Base-by-base conservation (phyloP, 805 yeast genomes). In the Saccharomycopsis javanensis region DNA sequence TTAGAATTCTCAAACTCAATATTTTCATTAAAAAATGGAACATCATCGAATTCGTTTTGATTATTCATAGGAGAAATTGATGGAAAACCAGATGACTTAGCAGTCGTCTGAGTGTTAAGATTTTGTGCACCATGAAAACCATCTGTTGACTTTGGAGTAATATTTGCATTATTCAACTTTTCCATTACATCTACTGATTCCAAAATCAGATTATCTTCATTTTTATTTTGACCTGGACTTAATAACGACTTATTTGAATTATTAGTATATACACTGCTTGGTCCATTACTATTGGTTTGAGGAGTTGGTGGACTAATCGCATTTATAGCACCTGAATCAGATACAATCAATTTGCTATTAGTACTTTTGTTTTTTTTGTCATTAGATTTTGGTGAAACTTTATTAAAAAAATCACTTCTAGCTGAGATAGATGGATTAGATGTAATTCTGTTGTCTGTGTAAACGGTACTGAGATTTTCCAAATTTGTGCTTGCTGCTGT, bases 1-100 rank as follows among this genome's bases (percentile, higher is more conserved):
- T 23, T 46, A 13, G 34, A 46, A 13, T 33, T 37, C 16, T 18
- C 31, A 34, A 18, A 38, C 18, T 57, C 50, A 8, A 55, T 2
- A 16, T 57, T 45, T 51, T 57, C 56, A 38, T 57, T 57, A 46
- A 57, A 57, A 53, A 53, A 57, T 7, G 56, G 56, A 25, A 48
- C 37, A 23, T 34, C 30, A 16, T 53, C 56, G 30, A 53, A 16
- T 16, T 42, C 28, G 23, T 42, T 42, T 4, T 18, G 28, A 23
- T 23, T 42, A 23, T 11, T 13, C 23, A 23, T 10, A 20, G 7
- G 13, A 8, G 50, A 16, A 8, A 34, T 20, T 7, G 53, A 48
- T 45, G 53, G 48, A 4, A 54, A 34, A 8, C 25, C 56, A 31
- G 56, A 54, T 2, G 48, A 27, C 25, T 15, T 42, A 20, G 25